A percentile compares a stretch with the other conserved stretches of the same genome.
Evolutionary conservation across 768 basidiomycete species (phyloP).

Genomic region (Psilocybe cubensis): DNA sequence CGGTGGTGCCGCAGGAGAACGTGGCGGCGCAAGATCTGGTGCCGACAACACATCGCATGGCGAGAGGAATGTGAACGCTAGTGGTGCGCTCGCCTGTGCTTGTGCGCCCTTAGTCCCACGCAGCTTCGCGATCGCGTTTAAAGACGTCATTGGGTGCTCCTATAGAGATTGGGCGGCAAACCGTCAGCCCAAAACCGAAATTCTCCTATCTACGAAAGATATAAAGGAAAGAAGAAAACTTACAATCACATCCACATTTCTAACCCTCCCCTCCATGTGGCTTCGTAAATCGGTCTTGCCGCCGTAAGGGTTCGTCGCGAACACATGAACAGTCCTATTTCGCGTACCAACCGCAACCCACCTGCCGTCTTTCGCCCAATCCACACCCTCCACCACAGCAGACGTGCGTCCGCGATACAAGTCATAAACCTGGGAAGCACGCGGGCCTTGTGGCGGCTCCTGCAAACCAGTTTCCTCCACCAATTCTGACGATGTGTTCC

Average conservation of each 20-base stretch:
- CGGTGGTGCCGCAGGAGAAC: constrained; percentile 15
- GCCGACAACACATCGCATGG: constrained; percentile 28
- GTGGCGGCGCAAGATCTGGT: constrained; percentile 7
- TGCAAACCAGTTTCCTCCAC: background rate
- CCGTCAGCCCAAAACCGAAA: background rate
- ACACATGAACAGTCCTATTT: constrained; percentile 71
- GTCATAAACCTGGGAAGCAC: constrained; percentile 68
- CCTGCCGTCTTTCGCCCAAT: constrained; percentile 59
- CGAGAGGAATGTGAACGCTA: constrained; percentile 61
- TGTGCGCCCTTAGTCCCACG: constrained; percentile 31
- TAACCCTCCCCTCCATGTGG: constrained; percentile 60
- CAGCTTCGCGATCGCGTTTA: constrained; percentile 61
- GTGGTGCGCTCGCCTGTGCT: constrained; percentile 38
- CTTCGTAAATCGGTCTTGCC: constrained; percentile 65
- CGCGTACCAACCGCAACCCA: constrained; percentile 73
- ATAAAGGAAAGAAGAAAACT: background rate
- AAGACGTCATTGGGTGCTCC: constrained; percentile 55
- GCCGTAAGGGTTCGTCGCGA: constrained; percentile 78
- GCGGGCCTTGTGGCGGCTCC: constrained; percentile 7
- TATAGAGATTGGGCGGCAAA: constrained; percentile 22
- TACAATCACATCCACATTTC: constrained; percentile 44
- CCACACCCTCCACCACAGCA: constrained; percentile 59
- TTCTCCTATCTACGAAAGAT: background rate
- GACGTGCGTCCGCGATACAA: constrained; percentile 73
- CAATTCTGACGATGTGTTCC: no score